Evolutionary conservation across 164 flowering plant genomes (phyloP).

Genomic region (Cinnamomum chago): DNA sequence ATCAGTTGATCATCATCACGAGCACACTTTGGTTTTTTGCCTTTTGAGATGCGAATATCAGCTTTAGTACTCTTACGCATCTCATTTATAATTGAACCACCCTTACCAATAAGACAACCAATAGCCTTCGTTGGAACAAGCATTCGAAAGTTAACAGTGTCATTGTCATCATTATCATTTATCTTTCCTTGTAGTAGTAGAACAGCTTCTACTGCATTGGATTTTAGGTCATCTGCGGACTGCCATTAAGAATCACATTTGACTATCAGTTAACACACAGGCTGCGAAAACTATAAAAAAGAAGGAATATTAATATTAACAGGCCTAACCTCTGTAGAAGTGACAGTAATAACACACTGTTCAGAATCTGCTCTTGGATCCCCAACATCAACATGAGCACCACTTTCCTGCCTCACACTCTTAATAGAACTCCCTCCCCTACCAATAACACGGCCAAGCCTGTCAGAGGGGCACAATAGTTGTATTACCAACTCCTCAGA

Average conservation of each 20-base stretch:
- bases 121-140: constrained; percentile 83
- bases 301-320: background rate
- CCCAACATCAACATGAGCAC: constrained; percentile 87
- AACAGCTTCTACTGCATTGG: constrained; percentile 90
- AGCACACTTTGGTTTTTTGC: constrained; percentile 62
- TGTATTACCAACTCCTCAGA: constrained; percentile 65
- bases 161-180: constrained; percentile 69
- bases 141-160: constrained; percentile 52
- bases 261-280: background rate
- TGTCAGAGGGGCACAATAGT: constrained; percentile 71
- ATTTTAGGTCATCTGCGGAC: constrained; percentile 78
- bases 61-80: constrained; percentile 82
- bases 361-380: constrained; percentile 57
- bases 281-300: background rate
- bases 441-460: constrained; percentile 96
- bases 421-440: constrained; percentile 81
- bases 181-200: constrained; percentile 84
- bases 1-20: constrained; percentile 64
- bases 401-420: constrained; percentile 77
- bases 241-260: constrained; percentile 19
- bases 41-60: constrained; percentile 81
- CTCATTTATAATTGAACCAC: constrained; percentile 89
- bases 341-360: constrained; percentile 69
- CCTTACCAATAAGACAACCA: constrained; percentile 90
- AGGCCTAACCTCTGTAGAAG: constrained; percentile 63